phyloP scores from a whole-genome alignment of 139 green algal species.

The Asterochloris erici region DNA sequence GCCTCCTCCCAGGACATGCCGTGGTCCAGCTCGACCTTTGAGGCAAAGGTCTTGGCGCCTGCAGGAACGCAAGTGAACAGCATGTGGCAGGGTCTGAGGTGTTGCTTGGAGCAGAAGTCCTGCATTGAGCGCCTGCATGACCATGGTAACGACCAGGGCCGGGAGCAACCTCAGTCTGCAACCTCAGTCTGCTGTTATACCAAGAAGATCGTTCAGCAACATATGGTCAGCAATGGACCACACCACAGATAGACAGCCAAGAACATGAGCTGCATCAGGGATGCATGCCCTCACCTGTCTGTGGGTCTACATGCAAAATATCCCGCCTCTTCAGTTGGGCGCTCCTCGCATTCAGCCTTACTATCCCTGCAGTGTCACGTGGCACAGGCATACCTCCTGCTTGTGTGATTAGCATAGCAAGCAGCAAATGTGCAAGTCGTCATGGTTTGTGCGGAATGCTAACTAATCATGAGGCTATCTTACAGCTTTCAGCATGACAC shows the following conservation, averaged over 20 bases:
- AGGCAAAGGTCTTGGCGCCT: slow-evolving; percentile 42
- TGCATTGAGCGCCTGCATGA: neutral
- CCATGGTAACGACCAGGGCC: neutral
- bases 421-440: too few relatives aligned
- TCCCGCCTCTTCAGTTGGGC: slow-evolving; percentile 8
- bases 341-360: too few relatives aligned
- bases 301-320: slow-evolving; percentile 35
- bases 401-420: too few relatives aligned
- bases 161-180: neutral
- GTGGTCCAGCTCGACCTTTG: slow-evolving; percentile 39
- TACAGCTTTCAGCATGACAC: too few relatives aligned
- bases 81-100: neutral
- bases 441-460: too few relatives aligned
- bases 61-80: neutral
- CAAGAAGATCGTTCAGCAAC: neutral
- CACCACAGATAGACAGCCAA: neutral
- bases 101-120: neutral
- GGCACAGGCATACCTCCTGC: too few relatives aligned
- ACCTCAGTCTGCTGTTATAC: neutral
- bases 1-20: slow-evolving; percentile 47
- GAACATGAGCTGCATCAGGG: too few relatives aligned
- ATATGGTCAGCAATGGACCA: neutral
- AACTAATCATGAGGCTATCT: too few relatives aligned
- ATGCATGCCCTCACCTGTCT: neutral
- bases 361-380: too few relatives aligned